Base-by-base conservation (phyloP, 192 early-diverging fungal species). In the Hyaloraphidium curvatum region DNA sequence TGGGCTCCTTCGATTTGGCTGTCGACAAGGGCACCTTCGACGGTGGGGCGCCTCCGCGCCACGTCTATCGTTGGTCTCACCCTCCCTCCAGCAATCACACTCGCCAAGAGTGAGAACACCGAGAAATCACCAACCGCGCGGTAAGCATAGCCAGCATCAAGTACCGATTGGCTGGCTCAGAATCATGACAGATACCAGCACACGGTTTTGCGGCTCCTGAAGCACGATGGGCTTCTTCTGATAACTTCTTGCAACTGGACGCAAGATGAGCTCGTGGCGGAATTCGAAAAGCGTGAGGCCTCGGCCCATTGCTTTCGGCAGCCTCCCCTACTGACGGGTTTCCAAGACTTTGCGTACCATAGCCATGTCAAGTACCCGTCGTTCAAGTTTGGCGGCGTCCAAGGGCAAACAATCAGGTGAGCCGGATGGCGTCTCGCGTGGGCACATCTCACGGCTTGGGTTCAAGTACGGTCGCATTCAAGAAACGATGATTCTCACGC, bases 221-320 rank as follows among this genome's bases (percentile, higher is more conserved):
- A 63, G 9, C 68, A 74, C n/a, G 66, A 72, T 40, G 80, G 79
- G 0, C 64, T 79, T 23, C 72, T 95, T 9, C 59, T 95, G 51
- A 88, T 95, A 50, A 95, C 91, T 1, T 83, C 80, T 48, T 95
- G 91, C 61, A 95, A 95, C 40, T 95, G 86, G 85, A 91, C 88
- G 1, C 80, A 84, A 50, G 73, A 83, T 9, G 91, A 95, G 65
- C 67, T 95, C 58, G 64, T 81, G 1, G 64, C 67, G 25, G 61
- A 70, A 11, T 80, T 85, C 30, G 58, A 72, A 40, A 62, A 63
- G 27, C 59, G 79, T 82, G 66, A 60, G 64, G 59, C 22, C 29
- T 14, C 17, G n/a, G 30, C 23, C 23, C 19, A 25, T 51, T 37
- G 33, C 33, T 11, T 51, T 1, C 30, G 21, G 25, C 21, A 22